Evolutionary conservation across 441 rosid species (phyloP).

Genomic region (Aleurites moluccanus): DNA sequence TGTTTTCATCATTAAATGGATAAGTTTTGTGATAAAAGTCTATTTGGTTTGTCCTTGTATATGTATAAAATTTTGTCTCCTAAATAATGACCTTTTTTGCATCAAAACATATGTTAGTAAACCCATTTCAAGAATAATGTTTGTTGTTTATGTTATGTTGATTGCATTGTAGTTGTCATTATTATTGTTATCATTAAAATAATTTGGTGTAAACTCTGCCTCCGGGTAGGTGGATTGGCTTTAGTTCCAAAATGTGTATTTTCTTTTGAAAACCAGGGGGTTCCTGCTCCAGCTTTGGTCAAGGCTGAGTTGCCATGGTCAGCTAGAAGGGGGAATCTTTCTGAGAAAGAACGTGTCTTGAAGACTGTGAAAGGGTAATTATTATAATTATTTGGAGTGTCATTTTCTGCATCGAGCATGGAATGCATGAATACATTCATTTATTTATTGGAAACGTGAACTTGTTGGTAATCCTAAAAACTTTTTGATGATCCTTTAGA

Average conservation of each 20-base stretch:
- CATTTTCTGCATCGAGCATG: neutral
- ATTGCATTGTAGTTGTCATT: neutral
- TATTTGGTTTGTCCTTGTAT: neutral
- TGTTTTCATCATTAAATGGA: neutral
- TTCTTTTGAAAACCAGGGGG: slow-evolving; percentile 49
- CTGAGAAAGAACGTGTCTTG: slow-evolving; percentile 80
- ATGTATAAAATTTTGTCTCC: neutral
- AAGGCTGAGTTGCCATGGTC: slow-evolving; percentile 99
- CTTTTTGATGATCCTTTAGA: neutral
- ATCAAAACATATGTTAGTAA: neutral
- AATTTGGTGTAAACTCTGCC: slow-evolving; percentile 12
- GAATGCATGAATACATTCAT: neutral
- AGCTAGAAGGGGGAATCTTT: slow-evolving; percentile 65
- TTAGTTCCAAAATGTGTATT: slow-evolving; percentile 18
- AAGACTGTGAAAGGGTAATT: slow-evolving; percentile 88
- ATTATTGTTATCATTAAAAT: neutral
- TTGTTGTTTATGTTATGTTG: neutral
- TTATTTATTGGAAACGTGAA: neutral
- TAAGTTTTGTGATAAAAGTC: neutral
- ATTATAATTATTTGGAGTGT: neutral
- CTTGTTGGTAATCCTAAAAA: neutral
- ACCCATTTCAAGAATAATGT: neutral
- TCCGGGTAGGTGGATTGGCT: neutral
- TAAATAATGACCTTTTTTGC: neutral
- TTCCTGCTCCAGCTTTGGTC: slow-evolving; percentile 56